A percentile compares a stretch with the other conserved stretches of the same genome.
Conservation (phyloP, 2,329 filamentous ascomycete species). For the Didymella pinodella region DNA sequence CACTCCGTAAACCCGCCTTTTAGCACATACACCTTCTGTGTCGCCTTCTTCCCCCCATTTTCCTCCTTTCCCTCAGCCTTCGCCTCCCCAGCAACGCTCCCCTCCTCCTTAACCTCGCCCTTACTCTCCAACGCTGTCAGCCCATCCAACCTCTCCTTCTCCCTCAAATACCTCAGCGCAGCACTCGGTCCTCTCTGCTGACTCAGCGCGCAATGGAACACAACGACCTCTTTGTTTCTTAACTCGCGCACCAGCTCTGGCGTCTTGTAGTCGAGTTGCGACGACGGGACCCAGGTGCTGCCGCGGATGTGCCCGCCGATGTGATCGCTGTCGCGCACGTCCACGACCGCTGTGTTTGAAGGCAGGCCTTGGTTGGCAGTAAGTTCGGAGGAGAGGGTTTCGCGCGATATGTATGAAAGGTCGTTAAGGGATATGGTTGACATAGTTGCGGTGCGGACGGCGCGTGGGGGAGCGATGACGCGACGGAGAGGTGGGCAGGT, state of each 20-base stretch:
- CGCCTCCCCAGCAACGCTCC: constrained; percentile 15
- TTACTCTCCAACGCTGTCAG: constrained; percentile 20
- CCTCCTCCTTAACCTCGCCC: constrained; percentile 25
- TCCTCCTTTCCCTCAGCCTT: constrained; percentile 14
- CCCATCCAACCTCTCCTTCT: constrained; percentile 64
- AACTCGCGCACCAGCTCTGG: constrained; percentile 84
- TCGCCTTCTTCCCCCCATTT: constrained; percentile 16
- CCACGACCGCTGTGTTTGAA: constrained; percentile 72
- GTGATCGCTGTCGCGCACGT: constrained; percentile 90
- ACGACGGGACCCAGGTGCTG: constrained; percentile 77
- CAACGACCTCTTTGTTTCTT: constrained; percentile 78
- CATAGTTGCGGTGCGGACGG: constrained; percentile 33
- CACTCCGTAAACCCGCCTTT: constrained; percentile 86
- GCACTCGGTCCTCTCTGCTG: constrained; percentile 89
- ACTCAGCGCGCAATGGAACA: constrained; percentile 93
- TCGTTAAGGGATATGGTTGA: constrained; percentile 67
- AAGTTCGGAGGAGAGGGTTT: constrained; percentile 65
- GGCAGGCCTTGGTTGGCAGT: constrained; percentile 46
- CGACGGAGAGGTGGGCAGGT: neutral
- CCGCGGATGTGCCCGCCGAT: constrained; percentile 88
- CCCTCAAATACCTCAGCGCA: constrained; percentile 79
- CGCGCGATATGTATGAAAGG: constrained; percentile 71
- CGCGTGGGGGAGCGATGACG: neutral
- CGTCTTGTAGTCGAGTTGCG: constrained; percentile 75
- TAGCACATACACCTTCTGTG: constrained; percentile 81